Base-by-base conservation (phyloP, 495 filamentous ascomycete genomes). In the Aspergillus kassunensis region DNA sequence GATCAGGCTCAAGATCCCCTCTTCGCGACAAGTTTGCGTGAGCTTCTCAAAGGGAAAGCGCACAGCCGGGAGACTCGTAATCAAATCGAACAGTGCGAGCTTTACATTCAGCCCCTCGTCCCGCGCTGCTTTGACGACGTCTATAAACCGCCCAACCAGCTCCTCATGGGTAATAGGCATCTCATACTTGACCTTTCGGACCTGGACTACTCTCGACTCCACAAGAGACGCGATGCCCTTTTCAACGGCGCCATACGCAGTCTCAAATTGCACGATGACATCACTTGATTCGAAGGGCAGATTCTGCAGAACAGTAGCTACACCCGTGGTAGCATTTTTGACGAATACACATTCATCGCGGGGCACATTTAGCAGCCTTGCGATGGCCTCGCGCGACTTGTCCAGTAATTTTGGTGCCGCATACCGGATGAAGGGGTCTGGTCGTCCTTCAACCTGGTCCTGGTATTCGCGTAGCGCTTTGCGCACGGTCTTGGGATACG, bases 291-390 rank as follows among this genome's bases (percentile, higher is more conserved):
- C 61, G 58, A 75, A 91, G 5, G 64, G 61, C 7, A 96, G 62
- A 61, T 87, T 90, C 46, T 83, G 82, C n/a, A 96, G 75, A 3
- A 96, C 81, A 6, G 86, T 90, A 66, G 89, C 88, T 44, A 95
- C 72, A 36, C 86, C 91, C 0, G 81, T 84, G 0, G 89, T 91
- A 37, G 89, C 86, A 68, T 97, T 96, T 35, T 80, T 77, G 9
- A 95, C 85, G 48, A 91, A 84, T 3, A 95, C 90, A 34, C 85
- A 70, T 16, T 85, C 85, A 1, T 81, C 69, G 20, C 69, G 56
- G 1, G 82, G 82, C 0, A 78, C 82, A 49, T 84, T 69, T 41
- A 97, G 72, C 15, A 88, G 53, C 3, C 66, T 57, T 0, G 90
- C 86, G 8, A 92, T 61, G 3, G 82, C 83, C 2, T 45, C 63